Evolutionary conservation across 2,329 filamentous ascomycete genomes (phyloP).

Genomic region (Lasiodiplodia hormozganensis): DNA sequence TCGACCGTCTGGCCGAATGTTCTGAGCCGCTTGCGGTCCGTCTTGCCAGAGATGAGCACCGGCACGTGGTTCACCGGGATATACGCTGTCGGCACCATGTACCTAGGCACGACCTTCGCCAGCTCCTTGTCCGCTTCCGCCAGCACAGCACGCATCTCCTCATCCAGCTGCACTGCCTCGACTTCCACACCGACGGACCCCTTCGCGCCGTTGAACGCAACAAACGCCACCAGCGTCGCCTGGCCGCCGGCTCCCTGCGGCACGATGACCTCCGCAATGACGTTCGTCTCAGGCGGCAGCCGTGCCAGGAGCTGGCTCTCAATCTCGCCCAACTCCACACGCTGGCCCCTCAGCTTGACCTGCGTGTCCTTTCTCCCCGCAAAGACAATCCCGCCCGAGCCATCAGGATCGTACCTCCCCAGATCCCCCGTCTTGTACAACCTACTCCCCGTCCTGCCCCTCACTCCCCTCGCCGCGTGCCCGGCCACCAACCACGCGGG

Average conservation of each 20-base stretch:
- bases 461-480: conserved; percentile 52
- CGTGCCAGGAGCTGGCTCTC: conserved; percentile 43
- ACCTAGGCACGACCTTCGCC: conserved; percentile 35
- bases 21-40: conserved; percentile 35
- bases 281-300: conserved; percentile 5
- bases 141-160: not conserved
- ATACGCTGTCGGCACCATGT: conserved; percentile 53
- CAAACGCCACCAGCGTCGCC: conserved; percentile 43
- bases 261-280: conserved; percentile 57
- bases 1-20: conserved; percentile 33
- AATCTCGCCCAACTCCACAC: conserved; percentile 49
- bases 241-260: conserved; percentile 33
- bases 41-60: conserved; percentile 53
- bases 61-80: conserved; percentile 54
- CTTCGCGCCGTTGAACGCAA: conserved; percentile 33
- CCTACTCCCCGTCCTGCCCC: conserved; percentile 64
- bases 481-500: conserved; percentile 39
- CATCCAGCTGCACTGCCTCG: conserved; percentile 12
- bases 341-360: conserved; percentile 53
- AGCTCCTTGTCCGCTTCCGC: conserved; percentile 28
- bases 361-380: conserved; percentile 69
- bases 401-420: conserved; percentile 44
- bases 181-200: conserved; percentile 31
- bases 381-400: conserved; percentile 58
- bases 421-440: conserved; percentile 31